Base-by-base conservation (phyloP, 305 asterid genomes). In the Petunia hybrid region DNA sequence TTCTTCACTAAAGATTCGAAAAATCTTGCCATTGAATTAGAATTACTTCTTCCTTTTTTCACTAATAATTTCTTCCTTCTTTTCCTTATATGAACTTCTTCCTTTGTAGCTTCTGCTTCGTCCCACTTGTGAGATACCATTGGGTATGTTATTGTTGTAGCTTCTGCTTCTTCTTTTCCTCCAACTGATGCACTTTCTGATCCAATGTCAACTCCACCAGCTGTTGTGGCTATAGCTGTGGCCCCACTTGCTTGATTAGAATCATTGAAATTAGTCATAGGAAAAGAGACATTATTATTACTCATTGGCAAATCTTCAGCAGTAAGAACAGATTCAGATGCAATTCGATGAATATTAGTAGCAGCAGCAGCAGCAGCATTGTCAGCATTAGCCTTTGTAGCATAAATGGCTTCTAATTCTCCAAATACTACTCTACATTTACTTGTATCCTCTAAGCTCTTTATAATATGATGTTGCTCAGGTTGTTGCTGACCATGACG, bases 351-450 rank as follows among this genome's bases (percentile, higher is more conserved):
- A 73, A 73, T 48, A 35, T 71, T 56, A 56, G 62, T 14, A 56
- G 82, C 80, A 66, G n/a, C n/a, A n/a, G n/a, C 83, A 59, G 63
- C 82, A 4, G 74, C 5, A 38, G 85, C 67, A 2, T 88, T 85
- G 5, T 79, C 78, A 35, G 43, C 62, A 56, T n/a, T n/a, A n/a
- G n/a, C n/a, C n/a, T 56, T 36, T 85, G 87, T 14, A 81, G 84
- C 43, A 88, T 91, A 93, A 12, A 91, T 85, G 78, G 93, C 92
- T 80, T 93, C 97, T 66, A 92, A 95, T 85, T 93, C 95, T 61
- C 97, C 88, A 76, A 84, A 89, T 22, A 89, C 84, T 12, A 77
- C 63, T 56, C 88, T 64, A 66, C 53, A 39, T 71, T 85, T 87
- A 38, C 16, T 56, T 80, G n/a, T n/a, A n/a, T 53, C 73, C 56